Conservation (phyloP, 1,284 basidiomycete species). For the Phaffia rhodozyma region DNA sequence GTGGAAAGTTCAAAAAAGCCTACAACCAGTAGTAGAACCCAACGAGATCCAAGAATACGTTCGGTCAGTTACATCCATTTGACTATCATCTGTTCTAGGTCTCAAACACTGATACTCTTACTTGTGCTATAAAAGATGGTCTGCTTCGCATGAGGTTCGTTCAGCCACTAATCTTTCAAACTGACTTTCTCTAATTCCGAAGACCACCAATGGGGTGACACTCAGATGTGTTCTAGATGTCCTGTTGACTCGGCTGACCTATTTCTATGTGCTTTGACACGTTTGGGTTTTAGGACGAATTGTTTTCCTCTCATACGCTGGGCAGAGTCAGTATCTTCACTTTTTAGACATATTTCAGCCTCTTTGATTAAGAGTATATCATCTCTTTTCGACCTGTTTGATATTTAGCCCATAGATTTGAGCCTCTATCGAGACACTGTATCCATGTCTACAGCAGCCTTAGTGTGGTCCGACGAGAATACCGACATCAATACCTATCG, state of each 20-base stretch:
- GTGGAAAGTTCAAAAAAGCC: background rate
- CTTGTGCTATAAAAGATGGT: conserved; percentile 7
- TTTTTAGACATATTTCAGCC: background rate
- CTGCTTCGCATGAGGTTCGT: conserved; percentile 7
- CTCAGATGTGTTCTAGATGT: background rate
- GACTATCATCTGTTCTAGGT: background rate
- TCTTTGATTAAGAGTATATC: background rate
- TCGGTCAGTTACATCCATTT: background rate
- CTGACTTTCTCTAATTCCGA: too few species aligned
- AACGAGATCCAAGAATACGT: conserved; percentile 15
- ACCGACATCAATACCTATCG: background rate
- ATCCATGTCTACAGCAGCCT: too few species aligned
- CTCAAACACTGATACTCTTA: background rate
- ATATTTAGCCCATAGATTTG: conserved; percentile 4
- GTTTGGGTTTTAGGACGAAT: conserved; percentile 7
- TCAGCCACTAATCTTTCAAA: too few species aligned
- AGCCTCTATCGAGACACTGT: conserved; percentile 5
- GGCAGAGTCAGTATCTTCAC: background rate
- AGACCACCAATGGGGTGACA: too few species aligned
- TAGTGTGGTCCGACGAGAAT: too few species aligned
- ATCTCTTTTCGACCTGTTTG: background rate
- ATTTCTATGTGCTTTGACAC: background rate
- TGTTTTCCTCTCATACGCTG: conserved; percentile 14
- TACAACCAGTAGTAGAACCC: conserved; percentile 3
- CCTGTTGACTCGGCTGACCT: too few species aligned